phyloP scores from a whole-genome alignment of 768 basidiomycete genomes.

The Grammothele lineata region DNA sequence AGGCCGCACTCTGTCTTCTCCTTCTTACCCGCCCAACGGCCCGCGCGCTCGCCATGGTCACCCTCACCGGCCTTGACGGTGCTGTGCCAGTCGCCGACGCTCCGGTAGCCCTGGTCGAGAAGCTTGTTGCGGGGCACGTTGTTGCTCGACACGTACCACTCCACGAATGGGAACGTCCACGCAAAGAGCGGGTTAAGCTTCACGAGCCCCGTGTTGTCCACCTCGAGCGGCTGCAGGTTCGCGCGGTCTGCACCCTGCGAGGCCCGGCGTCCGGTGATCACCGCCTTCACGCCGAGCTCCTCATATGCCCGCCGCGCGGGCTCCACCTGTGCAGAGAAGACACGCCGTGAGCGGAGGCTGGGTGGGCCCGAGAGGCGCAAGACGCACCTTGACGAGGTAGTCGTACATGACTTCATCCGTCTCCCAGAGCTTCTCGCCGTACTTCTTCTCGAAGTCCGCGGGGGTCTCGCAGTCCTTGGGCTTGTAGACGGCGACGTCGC shows the following conservation, averaged over 20 bases:
- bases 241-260: slow-evolving; percentile 93
- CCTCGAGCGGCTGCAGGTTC: slow-evolving; percentile 77
- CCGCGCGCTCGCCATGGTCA: slow-evolving; percentile 76
- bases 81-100: slow-evolving; percentile 97
- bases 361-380: background rate
- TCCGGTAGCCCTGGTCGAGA: slow-evolving; percentile 87
- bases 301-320: slow-evolving; percentile 87
- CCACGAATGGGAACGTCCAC: slow-evolving; percentile 83
- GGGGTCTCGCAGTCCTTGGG: slow-evolving; percentile 67
- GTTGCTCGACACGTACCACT: slow-evolving; percentile 79
- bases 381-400: slow-evolving; percentile 80
- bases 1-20: slow-evolving; percentile 94
- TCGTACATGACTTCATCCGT: slow-evolving; percentile 85
- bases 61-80: slow-evolving; percentile 69
- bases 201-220: slow-evolving; percentile 84
- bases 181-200: slow-evolving; percentile 92
- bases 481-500: slow-evolving; percentile 70
- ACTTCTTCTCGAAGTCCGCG: slow-evolving; percentile 71
- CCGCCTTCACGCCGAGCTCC: slow-evolving; percentile 69
- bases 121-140: slow-evolving; percentile 85
- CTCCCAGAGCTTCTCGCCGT: slow-evolving; percentile 86
- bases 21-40: slow-evolving; percentile 84
- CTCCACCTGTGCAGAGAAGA: slow-evolving; percentile 63
- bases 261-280: slow-evolving; percentile 93
- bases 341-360: background rate